Evolutionary conservation across 225 moss, liverwort and hornwort species (phyloP).

Genomic region (Takakia lepidozioides): DNA sequence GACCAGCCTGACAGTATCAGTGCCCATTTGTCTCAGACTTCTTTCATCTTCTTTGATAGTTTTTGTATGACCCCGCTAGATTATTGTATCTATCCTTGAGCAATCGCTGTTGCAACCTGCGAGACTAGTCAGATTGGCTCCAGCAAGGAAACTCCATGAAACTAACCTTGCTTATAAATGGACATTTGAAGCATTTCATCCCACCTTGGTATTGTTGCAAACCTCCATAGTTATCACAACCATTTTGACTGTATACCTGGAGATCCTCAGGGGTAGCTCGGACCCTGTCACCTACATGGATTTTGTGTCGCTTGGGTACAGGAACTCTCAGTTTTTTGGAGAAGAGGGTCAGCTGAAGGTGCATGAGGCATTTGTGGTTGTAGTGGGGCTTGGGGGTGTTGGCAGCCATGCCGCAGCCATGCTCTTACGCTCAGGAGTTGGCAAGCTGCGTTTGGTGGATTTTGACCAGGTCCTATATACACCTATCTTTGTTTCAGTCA

Average conservation of each 20-base stretch:
- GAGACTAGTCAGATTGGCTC: too few species aligned
- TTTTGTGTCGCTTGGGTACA: constrained; percentile 28
- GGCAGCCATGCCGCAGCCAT: constrained; percentile 98
- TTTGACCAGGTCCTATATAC: constrained; percentile 81
- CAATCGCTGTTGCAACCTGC: too few species aligned
- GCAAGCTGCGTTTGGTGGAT: constrained; percentile 90
- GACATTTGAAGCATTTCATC: background rate
- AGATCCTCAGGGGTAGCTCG: too few species aligned
- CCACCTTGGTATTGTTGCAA: background rate
- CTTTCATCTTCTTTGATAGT: too few species aligned
- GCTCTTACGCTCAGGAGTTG: constrained; percentile 92
- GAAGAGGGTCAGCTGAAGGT: constrained; percentile 88
- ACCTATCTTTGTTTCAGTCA: background rate
- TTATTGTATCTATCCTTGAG: too few species aligned
- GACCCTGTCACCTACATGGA: too few species aligned
- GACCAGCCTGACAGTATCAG: too few species aligned
- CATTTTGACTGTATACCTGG: background rate
- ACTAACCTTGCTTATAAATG: background rate
- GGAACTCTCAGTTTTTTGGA: constrained; percentile 93
- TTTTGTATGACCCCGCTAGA: too few species aligned
- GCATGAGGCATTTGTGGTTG: constrained; percentile 80
- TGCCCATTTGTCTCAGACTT: too few species aligned
- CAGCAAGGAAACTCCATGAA: too few species aligned
- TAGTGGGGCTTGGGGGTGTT: constrained; percentile 95
- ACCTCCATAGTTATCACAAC: background rate